A percentile compares a stretch with the other conserved stretches of the same genome.
phyloP scores from a whole-genome alignment of 2,329 filamentous ascomycete species.

The Elsinoe fawcettii region DNA sequence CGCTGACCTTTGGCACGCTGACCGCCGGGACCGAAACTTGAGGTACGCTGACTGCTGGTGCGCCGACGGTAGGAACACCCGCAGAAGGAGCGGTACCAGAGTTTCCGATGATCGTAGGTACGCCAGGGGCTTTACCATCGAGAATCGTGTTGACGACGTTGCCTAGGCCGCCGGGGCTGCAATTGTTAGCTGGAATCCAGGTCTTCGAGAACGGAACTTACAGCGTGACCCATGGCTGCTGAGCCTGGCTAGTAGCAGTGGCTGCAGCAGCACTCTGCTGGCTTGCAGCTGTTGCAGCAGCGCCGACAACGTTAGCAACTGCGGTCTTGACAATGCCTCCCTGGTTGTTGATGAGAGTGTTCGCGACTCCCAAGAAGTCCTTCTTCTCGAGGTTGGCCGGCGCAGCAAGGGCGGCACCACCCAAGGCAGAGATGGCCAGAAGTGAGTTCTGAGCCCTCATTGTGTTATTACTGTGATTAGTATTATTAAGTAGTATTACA shows the following conservation, averaged over 20 bases:
- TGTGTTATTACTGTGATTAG: not conserved
- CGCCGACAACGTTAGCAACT: not conserved
- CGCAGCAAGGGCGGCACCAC: slow-evolving; percentile 1
- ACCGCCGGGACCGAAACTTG: not conserved
- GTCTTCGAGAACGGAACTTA: not conserved
- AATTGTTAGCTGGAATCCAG: not conserved
- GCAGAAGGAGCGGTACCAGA: not conserved
- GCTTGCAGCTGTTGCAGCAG: not conserved
- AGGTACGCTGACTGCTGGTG: not conserved
- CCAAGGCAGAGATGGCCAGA: not conserved
- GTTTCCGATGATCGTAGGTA: not conserved
- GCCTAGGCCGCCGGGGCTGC: not conserved
- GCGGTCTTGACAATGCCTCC: not conserved
- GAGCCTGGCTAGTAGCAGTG: slow-evolving; percentile 4
- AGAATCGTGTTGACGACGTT: slow-evolving; percentile 4
- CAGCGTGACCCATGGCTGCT: slow-evolving; percentile 9
- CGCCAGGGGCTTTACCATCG: not conserved
- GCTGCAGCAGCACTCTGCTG: slow-evolving; percentile 1
- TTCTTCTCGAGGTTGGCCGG: slow-evolving; percentile 7
- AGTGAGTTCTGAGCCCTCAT: slow-evolving; percentile 9
- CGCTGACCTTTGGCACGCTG: not conserved
- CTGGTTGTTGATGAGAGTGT: not conserved
- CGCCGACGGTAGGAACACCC: not conserved
- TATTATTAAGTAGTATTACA: slow-evolving; percentile 2
- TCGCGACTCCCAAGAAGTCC: not conserved